Evolutionary conservation across 805 yeast genomes (phyloP).

Genomic region (Wickerhamiella shivajii): DNA sequence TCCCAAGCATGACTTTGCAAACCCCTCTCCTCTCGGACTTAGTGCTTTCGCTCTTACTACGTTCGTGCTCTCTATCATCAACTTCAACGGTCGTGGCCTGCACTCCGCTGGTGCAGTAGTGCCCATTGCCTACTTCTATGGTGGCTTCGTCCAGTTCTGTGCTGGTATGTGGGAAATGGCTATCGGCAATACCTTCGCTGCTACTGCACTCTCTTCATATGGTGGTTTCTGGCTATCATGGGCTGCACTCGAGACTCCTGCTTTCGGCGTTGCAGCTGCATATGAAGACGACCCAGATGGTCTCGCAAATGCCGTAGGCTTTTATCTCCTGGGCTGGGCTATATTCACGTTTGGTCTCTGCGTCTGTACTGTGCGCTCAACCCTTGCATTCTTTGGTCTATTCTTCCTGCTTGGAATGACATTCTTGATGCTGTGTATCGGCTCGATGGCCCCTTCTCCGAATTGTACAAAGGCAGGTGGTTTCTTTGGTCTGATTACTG

Average conservation of each 20-base stretch:
- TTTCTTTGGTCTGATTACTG: constrained; percentile 41
- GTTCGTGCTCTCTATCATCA: constrained; percentile 41
- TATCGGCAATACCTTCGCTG: constrained; percentile 53
- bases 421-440: constrained; percentile 39
- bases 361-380: constrained; percentile 45
- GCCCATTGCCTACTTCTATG: constrained; percentile 46
- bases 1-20: constrained; percentile 44
- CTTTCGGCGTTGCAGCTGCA: constrained; percentile 46
- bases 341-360: constrained; percentile 42
- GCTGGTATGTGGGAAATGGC: constrained; percentile 59
- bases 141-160: constrained; percentile 43
- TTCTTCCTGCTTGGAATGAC: constrained; percentile 41
- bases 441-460: constrained; percentile 21
- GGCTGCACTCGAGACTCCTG: constrained; percentile 42
- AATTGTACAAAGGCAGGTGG: constrained; percentile 45
- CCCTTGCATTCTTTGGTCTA: constrained; percentile 45
- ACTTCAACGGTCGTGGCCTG: constrained; percentile 41
- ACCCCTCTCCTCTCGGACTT: constrained; percentile 53
- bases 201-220: constrained; percentile 43
- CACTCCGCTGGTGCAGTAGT: constrained; percentile 38
- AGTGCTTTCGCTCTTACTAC: constrained; percentile 50
- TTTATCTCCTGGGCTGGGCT: constrained; percentile 48
- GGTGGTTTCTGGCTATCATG: constrained; percentile 62
- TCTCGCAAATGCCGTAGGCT: constrained; percentile 37
- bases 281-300: constrained; percentile 28